Base-by-base conservation (phyloP, 2,329 filamentous ascomycete genomes). In the Aspergillus sergii region DNA sequence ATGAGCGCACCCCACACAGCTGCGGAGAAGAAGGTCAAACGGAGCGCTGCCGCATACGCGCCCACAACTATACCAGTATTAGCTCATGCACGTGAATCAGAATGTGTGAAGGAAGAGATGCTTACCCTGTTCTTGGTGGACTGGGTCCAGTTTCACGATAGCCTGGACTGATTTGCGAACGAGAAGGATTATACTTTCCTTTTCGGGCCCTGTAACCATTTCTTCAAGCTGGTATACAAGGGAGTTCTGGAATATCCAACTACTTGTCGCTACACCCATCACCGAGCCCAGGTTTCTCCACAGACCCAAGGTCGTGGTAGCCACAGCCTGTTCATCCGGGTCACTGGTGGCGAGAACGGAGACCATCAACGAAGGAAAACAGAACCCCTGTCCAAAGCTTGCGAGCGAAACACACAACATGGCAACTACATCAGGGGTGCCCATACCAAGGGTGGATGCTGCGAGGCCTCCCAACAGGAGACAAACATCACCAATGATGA, bases 261-360 rank as follows among this genome's bases (percentile, higher is more conserved):
- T 91, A 68, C 88, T 91, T 58, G 85, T 80, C 0, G 91, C 88
- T 51, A 94, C 86, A n/a, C 91, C 91, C 71, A 93, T 83, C 1
- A 94, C 90, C 61, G 84, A 85, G 8, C 91, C 91, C 6, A 94
- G 77, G 62, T 86, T 88, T 60, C 91, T 85, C 87, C 89, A 93
- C 21, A 94, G 79, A 21, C 90, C 85, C 64, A 94, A 79, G 0
- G 91, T 92, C 59, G 85, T 88, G 1, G 90, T 91, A 14, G 88
- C 87, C 46, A 91, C 88, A 16, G 89, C 89, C 74, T 91, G 88
- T 56, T 90, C 87, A 6, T 80, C 72, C 70, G 89, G 87, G 6
- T 82, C 76, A 50, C 84, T 87, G 1, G 85, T 84, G 1, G 85
- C 86, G 26, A 91, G 83, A 1, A 91, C 79, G 16, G 85, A 83